phyloP scores from a whole-genome alignment of 2,329 filamentous ascomycete genomes.

The Trichoderma sp. region DNA sequence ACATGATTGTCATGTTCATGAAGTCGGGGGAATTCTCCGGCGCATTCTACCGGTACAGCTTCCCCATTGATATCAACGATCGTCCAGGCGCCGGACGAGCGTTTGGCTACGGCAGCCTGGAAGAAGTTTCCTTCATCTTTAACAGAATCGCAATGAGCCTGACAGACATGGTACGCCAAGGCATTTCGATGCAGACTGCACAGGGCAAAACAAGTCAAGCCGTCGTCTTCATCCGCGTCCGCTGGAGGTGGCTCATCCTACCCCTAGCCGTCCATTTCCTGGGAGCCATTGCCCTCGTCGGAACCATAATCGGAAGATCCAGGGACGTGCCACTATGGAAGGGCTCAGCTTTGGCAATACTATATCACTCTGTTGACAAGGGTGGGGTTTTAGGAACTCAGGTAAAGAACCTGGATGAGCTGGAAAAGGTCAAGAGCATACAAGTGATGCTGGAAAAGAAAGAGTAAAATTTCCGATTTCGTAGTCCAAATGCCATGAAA shows the following conservation, averaged over 20 bases:
- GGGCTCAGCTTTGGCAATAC: not conserved
- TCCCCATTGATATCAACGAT: not conserved
- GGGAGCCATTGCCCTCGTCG: not conserved
- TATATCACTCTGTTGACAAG: not conserved
- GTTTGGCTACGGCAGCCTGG: not conserved
- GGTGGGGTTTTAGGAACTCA: not conserved
- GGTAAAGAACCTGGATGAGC: not conserved
- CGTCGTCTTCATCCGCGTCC: not conserved
- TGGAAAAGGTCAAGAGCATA: not conserved
- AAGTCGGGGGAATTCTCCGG: not conserved
- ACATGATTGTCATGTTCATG: not conserved
- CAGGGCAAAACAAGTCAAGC: not conserved
- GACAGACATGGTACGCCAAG: not conserved
- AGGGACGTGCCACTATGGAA: not conserved
- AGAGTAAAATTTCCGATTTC: not conserved
- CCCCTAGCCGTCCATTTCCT: not conserved
- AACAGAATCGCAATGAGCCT: not conserved
- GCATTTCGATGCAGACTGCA: not conserved
- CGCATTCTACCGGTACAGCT: not conserved
- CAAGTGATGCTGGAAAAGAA: not conserved
- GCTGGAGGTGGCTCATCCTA: not conserved
- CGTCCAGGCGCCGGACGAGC: not conserved
- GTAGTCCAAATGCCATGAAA: slow-evolving; percentile 18
- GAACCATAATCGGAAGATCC: not conserved
- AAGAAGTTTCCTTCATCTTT: not conserved